These are phyloP conservation scores for Solanum gracilifrons DNA, from an alignment of 257 asterid genomes.

Conservation along the genomic window DNA sequence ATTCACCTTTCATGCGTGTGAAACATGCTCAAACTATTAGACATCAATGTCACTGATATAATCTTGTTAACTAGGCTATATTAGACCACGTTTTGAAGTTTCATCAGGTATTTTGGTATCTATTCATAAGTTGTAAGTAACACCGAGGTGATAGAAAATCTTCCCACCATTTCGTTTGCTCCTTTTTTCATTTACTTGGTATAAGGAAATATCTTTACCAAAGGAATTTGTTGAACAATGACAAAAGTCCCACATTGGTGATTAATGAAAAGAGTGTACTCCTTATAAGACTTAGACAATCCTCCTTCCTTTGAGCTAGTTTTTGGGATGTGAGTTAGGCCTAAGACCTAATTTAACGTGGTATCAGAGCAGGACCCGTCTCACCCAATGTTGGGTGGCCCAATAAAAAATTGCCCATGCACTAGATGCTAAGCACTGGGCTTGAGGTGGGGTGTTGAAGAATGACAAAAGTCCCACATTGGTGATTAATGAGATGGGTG, in stretches of 20 bases:
- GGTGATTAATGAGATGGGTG: background rate
- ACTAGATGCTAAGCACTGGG: background rate
- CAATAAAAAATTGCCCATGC: background rate
- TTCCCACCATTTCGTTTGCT: background rate
- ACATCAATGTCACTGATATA: background rate
- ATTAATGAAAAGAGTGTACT: background rate
- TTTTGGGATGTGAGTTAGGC: background rate
- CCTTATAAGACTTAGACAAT: background rate
- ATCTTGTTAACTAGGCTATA: background rate
- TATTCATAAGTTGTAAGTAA: background rate
- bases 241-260: background rate
- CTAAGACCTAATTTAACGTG: background rate
- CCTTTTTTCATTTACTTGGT: background rate
- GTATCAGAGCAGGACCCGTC: background rate
- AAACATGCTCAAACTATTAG: background rate
- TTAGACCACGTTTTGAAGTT: background rate
- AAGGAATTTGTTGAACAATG: background rate
- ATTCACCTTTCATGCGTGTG: background rate
- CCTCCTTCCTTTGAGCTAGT: background rate
- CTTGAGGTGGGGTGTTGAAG: background rate
- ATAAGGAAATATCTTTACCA: background rate
- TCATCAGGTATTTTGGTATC: background rate
- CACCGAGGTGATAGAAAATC: background rate
- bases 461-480: background rate
- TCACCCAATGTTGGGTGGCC: background rate